A percentile compares a stretch with the other conserved stretches of the same genome.
phyloP scores from a whole-genome alignment of 2,329 filamentous ascomycete genomes.

The Scytalidium lignicola region DNA sequence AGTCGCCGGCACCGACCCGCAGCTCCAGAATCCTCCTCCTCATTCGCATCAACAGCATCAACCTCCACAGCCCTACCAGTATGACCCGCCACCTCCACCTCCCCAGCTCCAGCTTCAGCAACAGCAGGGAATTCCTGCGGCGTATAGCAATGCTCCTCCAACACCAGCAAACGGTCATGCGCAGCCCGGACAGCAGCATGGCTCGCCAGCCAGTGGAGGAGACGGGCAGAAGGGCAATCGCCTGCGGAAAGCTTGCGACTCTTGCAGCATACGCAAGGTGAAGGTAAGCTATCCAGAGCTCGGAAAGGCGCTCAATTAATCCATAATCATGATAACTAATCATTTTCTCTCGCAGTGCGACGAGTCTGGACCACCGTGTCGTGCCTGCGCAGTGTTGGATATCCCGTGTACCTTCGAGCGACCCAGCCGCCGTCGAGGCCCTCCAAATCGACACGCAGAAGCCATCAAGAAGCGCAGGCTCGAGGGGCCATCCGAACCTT shows the following conservation, averaged over 20 bases:
- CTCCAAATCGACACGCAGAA: conserved; percentile 62
- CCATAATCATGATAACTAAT: neutral
- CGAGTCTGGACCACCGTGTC: conserved; percentile 60
- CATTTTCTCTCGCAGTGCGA: conserved; percentile 46
- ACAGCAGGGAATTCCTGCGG: conserved; percentile 8
- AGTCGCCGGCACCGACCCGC: conserved; percentile 1
- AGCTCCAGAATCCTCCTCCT: conserved; percentile 2
- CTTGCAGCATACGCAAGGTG: conserved; percentile 47
- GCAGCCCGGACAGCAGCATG: conserved; percentile 5
- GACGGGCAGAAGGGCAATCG: conserved; percentile 27
- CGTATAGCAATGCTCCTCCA: conserved; percentile 11
- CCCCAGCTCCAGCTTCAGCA: conserved; percentile 11
- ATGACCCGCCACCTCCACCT: conserved; percentile 8
- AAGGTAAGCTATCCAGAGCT: conserved; percentile 33
- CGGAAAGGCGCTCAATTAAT: neutral
- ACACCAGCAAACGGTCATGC: conserved; percentile 13
- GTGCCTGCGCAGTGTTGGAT: conserved; percentile 58
- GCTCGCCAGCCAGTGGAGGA: conserved; percentile 4
- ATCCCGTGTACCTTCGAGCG: conserved; percentile 64
- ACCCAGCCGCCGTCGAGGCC: conserved; percentile 57
- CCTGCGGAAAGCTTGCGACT: conserved; percentile 46
- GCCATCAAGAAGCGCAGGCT: conserved; percentile 58
- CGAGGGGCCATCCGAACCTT: conserved; percentile 13
- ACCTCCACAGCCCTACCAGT: conserved; percentile 8
- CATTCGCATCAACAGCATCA: conserved; percentile 5